These are phyloP conservation scores for Breynia disticha DNA, from an alignment of 441 rosid genomes.

Conservation along the genomic window DNA sequence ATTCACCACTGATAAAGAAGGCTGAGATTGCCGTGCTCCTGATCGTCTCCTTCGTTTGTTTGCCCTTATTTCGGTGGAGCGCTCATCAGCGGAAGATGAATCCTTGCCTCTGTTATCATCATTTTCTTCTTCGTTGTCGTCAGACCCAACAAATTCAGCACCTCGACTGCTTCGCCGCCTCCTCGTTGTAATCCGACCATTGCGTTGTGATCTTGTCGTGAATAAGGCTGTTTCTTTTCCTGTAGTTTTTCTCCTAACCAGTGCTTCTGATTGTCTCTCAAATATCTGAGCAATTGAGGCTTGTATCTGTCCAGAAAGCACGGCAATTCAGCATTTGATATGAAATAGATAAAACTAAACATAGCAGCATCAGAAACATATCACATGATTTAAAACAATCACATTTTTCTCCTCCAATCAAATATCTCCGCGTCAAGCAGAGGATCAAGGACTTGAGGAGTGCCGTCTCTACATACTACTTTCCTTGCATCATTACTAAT, in stretches of 20 bases:
- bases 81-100: constrained; percentile 78
- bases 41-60: constrained; percentile 48
- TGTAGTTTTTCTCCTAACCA: constrained; percentile 35
- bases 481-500: constrained; percentile 3
- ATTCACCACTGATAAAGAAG: constrained; percentile 37
- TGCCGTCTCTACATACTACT: constrained; percentile 4
- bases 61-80: constrained; percentile 37
- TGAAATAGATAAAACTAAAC: too few relatives aligned
- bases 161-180: constrained; percentile 36
- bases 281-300: constrained; percentile 56
- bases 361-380: too few relatives aligned
- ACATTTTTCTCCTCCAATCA: too few relatives aligned
- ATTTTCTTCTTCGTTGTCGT: constrained; percentile 47
- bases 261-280: constrained; percentile 60
- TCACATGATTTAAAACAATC: too few relatives aligned
- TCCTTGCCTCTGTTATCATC: constrained; percentile 48
- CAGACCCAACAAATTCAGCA: constrained; percentile 41
- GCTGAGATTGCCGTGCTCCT: constrained; percentile 36
- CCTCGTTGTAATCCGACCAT: constrained; percentile 29
- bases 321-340: neutral
- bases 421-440: neutral
- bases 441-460: constrained; percentile 2
- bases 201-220: constrained; percentile 33
- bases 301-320: constrained; percentile 46
- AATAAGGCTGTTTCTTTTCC: constrained; percentile 36